phyloP scores from a whole-genome alignment of 495 filamentous ascomycete genomes.

The Amphirosellinia nigrospora region DNA sequence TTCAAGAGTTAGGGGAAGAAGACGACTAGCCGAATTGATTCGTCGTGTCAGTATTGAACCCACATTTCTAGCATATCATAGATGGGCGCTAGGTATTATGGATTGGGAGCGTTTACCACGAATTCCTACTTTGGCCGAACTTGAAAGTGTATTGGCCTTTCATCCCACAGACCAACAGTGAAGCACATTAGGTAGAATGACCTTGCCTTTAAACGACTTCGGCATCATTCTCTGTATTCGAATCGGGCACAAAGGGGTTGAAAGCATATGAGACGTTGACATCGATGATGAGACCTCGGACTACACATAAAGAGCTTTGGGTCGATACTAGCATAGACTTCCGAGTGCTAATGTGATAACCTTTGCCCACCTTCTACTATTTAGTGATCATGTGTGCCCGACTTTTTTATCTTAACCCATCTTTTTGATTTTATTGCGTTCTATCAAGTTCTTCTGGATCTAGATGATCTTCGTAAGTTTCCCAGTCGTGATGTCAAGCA shows the following conservation, averaged over 20 bases:
- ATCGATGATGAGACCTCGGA: too few species aligned
- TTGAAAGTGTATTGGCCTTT: not conserved
- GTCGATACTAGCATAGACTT: too few species aligned
- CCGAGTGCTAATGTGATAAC: too few species aligned
- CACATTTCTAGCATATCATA: not conserved
- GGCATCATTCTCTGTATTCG: too few species aligned
- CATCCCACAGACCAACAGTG: not conserved
- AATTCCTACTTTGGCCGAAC: not conserved
- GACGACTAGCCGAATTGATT: not conserved
- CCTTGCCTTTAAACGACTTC: too few species aligned
- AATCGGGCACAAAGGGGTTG: too few species aligned
- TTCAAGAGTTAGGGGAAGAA: not conserved
- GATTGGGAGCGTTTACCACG: not conserved
- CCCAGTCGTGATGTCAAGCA: slow-evolving; percentile 9
- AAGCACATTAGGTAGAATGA: not conserved
- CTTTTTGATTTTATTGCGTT: not conserved
- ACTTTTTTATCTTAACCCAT: not conserved
- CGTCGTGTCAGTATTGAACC: not conserved
- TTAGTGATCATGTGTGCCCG: too few species aligned
- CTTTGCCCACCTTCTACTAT: too few species aligned
- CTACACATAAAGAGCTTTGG: too few species aligned
- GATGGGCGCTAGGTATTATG: not conserved
- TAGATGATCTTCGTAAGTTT: slow-evolving; percentile 7
- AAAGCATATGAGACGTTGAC: too few species aligned
- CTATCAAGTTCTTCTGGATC: not conserved